Conservation (phyloP, 2,329 filamentous ascomycete species). For the Clarireedia sp. region DNA sequence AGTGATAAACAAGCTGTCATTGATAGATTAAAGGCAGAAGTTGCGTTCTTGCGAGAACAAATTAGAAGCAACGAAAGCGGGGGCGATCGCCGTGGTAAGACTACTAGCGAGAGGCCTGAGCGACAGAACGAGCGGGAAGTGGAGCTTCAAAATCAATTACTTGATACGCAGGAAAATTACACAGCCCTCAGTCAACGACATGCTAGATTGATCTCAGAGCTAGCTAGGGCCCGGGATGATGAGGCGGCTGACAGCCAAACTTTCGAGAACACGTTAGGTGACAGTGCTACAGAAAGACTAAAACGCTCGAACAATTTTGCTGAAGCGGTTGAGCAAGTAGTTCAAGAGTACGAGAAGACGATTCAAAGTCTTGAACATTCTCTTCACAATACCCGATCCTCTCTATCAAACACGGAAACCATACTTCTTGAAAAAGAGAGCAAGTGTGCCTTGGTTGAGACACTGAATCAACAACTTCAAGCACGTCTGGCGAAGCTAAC, state of each 20-base stretch:
- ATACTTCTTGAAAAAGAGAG: slow-evolving; percentile 86
- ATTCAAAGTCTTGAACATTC: slow-evolving; percentile 91
- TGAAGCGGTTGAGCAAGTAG: slow-evolving; percentile 89
- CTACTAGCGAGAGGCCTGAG: slow-evolving; percentile 61
- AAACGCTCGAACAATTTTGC: slow-evolving; percentile 95
- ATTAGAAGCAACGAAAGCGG: slow-evolving; percentile 76
- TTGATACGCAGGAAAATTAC: slow-evolving; percentile 94
- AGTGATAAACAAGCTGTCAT: slow-evolving; percentile 91
- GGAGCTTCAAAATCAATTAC: slow-evolving; percentile 86
- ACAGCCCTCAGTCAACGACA: slow-evolving; percentile 84
- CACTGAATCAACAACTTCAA: slow-evolving; percentile 83
- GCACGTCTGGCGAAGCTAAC: slow-evolving; percentile 83
- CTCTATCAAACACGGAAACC: slow-evolving; percentile 78
- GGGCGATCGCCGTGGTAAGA: slow-evolving; percentile 43
- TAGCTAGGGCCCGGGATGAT: slow-evolving; percentile 75
- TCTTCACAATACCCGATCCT: slow-evolving; percentile 77
- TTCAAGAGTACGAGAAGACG: slow-evolving; percentile 97
- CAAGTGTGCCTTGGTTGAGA: slow-evolving; percentile 87
- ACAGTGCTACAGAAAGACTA: slow-evolving; percentile 76
- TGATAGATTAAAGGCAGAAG: slow-evolving; percentile 86
- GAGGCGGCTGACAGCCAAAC: slow-evolving; percentile 52
- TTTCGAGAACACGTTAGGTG: slow-evolving; percentile 56
- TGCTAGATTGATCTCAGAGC: slow-evolving; percentile 88
- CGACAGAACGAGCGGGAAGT: slow-evolving; percentile 76
- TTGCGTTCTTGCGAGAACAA: slow-evolving; percentile 88